These are phyloP conservation scores for Bremia lactucae DNA, from an alignment of 352 stramenopile species.

Conservation along the genomic window DNA sequence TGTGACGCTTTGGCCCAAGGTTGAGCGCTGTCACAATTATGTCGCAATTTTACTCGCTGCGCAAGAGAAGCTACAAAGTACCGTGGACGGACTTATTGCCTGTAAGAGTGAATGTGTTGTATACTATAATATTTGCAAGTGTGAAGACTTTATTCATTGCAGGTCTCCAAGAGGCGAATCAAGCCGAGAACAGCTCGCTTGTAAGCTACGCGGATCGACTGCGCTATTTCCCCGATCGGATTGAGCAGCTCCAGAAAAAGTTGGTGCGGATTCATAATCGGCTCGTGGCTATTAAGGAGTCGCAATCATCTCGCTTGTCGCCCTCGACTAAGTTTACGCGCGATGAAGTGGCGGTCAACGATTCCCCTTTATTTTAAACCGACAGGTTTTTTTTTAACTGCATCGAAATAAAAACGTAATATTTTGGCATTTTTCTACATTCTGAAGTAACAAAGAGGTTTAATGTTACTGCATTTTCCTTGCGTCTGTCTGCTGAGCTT, in stretches of 20 bases:
- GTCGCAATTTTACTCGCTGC: constrained; percentile 54
- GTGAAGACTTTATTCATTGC: not conserved
- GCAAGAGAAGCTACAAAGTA: constrained; percentile 62
- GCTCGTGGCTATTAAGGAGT: constrained; percentile 49
- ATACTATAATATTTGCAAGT: not conserved
- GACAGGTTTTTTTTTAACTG: too few species aligned
- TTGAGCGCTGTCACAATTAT: constrained; percentile 73
- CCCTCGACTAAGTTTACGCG: constrained; percentile 19
- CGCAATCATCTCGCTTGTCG: constrained; percentile 22
- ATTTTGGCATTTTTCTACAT: too few species aligned
- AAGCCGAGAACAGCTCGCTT: constrained; percentile 41
- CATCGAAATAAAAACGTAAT: too few species aligned
- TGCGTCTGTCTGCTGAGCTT: constrained; percentile 12
- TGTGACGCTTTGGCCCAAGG: constrained; percentile 71
- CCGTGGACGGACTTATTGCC: constrained; percentile 46
- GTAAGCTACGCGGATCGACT: constrained; percentile 67
- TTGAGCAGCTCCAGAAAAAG: constrained; percentile 60
- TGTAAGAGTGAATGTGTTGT: constrained; percentile 16
- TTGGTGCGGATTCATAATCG: constrained; percentile 56
- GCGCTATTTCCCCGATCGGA: constrained; percentile 47
- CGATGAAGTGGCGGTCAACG: constrained; percentile 15
- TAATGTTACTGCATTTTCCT: not conserved
- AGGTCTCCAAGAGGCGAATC: constrained; percentile 56
- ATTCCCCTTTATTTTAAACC: constrained; percentile 45
- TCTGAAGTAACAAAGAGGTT: too few species aligned